Evolutionary conservation across 805 yeast genomes (phyloP), one percentile per base, ranked within the genome.

Genomic region (Wickerhamomyces strasburgensis): DNA sequence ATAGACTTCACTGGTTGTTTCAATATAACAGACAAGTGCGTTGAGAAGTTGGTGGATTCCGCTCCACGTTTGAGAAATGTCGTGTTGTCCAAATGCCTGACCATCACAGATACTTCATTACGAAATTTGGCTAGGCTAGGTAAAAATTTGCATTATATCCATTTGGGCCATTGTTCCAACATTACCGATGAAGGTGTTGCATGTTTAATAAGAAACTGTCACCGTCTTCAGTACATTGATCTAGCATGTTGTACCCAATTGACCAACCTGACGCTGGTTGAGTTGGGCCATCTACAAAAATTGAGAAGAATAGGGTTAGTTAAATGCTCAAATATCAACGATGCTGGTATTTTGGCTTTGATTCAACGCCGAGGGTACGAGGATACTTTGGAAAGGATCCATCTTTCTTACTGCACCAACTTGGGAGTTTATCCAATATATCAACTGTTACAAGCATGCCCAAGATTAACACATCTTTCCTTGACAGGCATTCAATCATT

Each of bases 401-500:
- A 90, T 64, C 71, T 90, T 39, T 84, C 95, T 13, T 90, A 90
- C 60, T 90, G 98, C 60, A 76, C 88, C 24, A 76, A 82, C 49
- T 68, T 90, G 44, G 76, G 90, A 4, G 65, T 86, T 10, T 80
- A 73, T 26, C 96, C 98, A 9, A 83, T 90, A 26, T 78, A 73
- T 56, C 72, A 74, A 44, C 65, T 90, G 37, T 67, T 93, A 40
- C 79, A 77, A 59, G 74, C 80, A 33, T 90, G 97, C 54, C 95
- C 94, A 4, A 76, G 80, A 46, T 67, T 90, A 39, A 88, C 96
- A 1, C 98, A 90, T 60, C 69, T 90, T 42, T 85, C 96, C 9
- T 69, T 90, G 42, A 93, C 98, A 0, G 98, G 98, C 0, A 88
- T 90, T 18, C 69, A 81, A 1, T 84, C 95, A n/a, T 90, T 93